Evolutionary conservation across 129 eudicot genomes (phyloP).

Genomic region (Ambrosia trifida): DNA sequence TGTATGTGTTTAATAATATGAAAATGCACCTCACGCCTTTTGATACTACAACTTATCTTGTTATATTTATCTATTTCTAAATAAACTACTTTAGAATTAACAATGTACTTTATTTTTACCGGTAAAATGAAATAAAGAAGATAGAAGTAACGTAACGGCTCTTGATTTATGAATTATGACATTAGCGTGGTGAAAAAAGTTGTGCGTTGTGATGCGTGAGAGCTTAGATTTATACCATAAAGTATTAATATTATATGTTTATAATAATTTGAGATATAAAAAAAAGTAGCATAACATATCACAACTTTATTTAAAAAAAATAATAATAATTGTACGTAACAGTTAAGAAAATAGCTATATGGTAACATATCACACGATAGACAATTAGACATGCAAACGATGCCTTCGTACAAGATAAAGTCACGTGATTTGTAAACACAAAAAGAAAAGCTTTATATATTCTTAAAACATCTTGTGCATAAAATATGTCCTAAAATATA

Average conservation of each 20-base stretch:
- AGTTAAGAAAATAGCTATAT: background rate
- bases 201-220: background rate
- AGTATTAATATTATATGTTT: too few species aligned
- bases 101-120: background rate
- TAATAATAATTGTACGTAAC: too few species aligned
- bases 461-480: background rate
- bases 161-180: slow-evolving; percentile 12
- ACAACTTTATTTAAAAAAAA: too few species aligned
- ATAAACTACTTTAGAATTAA: background rate
- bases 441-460: background rate
- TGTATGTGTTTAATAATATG: background rate
- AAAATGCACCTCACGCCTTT: background rate
- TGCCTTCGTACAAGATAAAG: background rate
- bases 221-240: background rate
- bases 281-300: too few species aligned
- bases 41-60: background rate
- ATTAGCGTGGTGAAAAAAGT: slow-evolving; percentile 1
- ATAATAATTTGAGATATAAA: too few species aligned
- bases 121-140: slow-evolving; percentile 15
- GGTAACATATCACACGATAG: background rate
- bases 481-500: background rate
- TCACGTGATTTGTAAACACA: slow-evolving; percentile 11
- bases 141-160: slow-evolving; percentile 24
- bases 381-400: background rate
- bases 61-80: background rate